phyloP scores from a whole-genome alignment of 192 early-diverging fungal species.

The Polychytrium aggregatum region DNA sequence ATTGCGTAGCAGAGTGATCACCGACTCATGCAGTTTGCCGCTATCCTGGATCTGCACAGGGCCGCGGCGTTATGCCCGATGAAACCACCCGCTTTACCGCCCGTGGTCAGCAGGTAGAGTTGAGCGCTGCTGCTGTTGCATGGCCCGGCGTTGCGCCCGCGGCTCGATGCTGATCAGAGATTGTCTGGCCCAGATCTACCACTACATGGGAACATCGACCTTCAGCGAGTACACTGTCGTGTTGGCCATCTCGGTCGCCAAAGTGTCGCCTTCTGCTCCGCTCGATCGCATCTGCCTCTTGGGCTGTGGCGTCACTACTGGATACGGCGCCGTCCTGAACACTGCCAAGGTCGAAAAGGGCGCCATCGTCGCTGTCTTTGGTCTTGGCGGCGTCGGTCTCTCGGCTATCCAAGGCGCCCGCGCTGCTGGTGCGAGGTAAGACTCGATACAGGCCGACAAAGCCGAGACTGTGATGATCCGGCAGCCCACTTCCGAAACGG shows the following conservation, averaged over 20 bases:
- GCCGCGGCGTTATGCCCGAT: slow-evolving; percentile 92
- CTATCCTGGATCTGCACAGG: slow-evolving; percentile 18
- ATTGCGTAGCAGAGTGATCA: too few relatives aligned
- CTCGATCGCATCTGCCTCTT: slow-evolving; percentile 82
- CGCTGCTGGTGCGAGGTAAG: slow-evolving; percentile 14
- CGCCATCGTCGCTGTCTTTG: slow-evolving; percentile 75
- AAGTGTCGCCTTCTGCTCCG: slow-evolving; percentile 64
- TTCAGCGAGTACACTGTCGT: slow-evolving; percentile 95
- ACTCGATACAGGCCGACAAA: too few relatives aligned
- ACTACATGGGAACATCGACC: slow-evolving; percentile 89
- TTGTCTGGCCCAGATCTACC: too few relatives aligned
- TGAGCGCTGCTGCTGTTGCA: too few relatives aligned
- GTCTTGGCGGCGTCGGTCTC: slow-evolving; percentile 88
- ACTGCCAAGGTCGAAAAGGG: slow-evolving; percentile 83
- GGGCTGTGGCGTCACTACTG: slow-evolving; percentile 94
- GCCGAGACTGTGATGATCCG: too few relatives aligned
- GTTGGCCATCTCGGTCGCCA: slow-evolving; percentile 83
- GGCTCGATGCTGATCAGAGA: too few relatives aligned
- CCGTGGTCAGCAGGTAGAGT: slow-evolving; percentile 73
- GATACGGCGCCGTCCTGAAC: slow-evolving; percentile 87
- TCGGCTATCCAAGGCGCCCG: slow-evolving; percentile 78
- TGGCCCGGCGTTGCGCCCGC: too few relatives aligned
- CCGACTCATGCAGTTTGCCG: not conserved
- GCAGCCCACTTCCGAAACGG: not conserved
- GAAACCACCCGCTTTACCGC: slow-evolving; percentile 81